Conservation (phyloP, 192 early-diverging fungal genomes). For the Obelidium mucronatum region DNA sequence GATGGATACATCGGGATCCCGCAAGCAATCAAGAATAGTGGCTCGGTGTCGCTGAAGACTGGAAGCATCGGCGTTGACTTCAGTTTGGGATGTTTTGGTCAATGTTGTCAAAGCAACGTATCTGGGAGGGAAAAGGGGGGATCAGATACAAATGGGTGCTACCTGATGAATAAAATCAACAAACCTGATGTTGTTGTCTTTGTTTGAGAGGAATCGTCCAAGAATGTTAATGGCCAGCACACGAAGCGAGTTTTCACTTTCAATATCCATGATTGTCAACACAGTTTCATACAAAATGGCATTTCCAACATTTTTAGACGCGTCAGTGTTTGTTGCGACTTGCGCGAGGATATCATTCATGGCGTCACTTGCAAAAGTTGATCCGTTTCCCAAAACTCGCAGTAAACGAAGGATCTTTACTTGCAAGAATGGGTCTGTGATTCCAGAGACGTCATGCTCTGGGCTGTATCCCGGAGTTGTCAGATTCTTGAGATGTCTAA, state of each 20-base stretch:
- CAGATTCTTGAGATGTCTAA: conserved; percentile 88
- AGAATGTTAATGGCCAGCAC: conserved; percentile 98
- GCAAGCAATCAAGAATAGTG: conserved; percentile 94
- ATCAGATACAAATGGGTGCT: not conserved
- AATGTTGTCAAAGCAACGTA: conserved; percentile 99
- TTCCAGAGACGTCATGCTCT: conserved; percentile 95
- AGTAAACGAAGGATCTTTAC: conserved; percentile 91
- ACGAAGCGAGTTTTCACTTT: conserved; percentile 87
- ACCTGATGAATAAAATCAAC: conserved; percentile 30
- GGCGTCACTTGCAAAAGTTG: conserved; percentile 81
- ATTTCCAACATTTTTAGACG: conserved; percentile 95
- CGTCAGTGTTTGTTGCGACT: conserved; percentile 95
- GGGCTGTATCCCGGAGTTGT: conserved; percentile 85
- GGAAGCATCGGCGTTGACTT: conserved; percentile 83
- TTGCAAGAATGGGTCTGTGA: conserved; percentile 98
- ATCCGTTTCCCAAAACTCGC: conserved; percentile 83
- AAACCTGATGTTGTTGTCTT: conserved; percentile 97
- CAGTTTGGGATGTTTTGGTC: conserved; percentile 73
- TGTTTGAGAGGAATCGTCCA: conserved; percentile 92
- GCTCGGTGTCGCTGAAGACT: conserved; percentile 97
- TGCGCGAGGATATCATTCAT: conserved; percentile 98
- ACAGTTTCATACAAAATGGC: conserved; percentile 98
- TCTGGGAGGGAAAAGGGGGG: conserved; percentile 44
- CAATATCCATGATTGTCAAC: conserved; percentile 94
- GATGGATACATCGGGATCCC: conserved; percentile 96